These are phyloP conservation scores for Theobroma grandiflorum DNA, from an alignment of 441 rosid genomes.

Conservation along the genomic window DNA sequence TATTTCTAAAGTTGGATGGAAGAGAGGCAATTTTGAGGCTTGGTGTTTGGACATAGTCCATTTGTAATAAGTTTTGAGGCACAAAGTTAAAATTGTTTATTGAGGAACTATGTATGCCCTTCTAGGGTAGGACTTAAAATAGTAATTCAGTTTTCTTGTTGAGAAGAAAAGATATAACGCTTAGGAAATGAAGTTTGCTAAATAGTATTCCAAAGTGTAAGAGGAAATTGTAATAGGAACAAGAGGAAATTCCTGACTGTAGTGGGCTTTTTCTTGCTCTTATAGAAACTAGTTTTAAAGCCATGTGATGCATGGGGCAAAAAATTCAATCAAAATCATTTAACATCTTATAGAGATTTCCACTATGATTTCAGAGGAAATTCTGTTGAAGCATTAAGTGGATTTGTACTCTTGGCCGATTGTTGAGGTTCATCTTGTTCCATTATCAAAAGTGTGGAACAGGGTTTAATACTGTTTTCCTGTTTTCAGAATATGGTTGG, in stretches of 20 bases:
- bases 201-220: neutral
- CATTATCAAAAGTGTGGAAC: neutral
- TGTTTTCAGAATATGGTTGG: neutral
- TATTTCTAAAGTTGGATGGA: neutral
- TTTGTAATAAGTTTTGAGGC: neutral
- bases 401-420: neutral
- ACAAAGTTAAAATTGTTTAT: neutral
- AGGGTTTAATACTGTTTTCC: neutral
- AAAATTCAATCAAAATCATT: constrained; percentile 12
- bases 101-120: neutral
- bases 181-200: neutral
- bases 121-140: neutral
- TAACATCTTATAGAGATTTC: neutral
- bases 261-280: neutral
- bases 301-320: neutral
- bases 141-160: neutral
- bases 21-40: neutral
- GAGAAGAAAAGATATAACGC: neutral
- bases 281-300: neutral
- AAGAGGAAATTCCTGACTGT: neutral
- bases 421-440: constrained; percentile 10
- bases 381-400: neutral
- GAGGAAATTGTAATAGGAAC: constrained; percentile 4
- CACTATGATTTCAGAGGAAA: neutral
- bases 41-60: neutral